phyloP scores from a whole-genome alignment of 257 asterid genomes.

The Catharanthus roseus region DNA sequence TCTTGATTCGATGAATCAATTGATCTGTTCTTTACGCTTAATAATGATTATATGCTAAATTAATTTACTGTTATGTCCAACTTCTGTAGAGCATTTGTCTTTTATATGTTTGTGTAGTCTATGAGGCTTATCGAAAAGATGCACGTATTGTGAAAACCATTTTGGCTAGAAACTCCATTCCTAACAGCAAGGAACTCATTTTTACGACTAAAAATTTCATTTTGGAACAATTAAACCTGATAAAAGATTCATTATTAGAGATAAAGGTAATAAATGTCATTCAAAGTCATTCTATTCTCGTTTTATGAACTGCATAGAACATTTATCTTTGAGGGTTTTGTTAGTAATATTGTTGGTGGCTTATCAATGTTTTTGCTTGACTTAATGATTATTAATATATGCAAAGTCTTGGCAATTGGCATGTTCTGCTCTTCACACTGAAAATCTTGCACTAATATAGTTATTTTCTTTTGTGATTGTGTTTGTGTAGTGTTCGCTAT shows the following conservation, averaged over 20 bases:
- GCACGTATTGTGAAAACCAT: neutral
- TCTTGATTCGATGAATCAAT: neutral
- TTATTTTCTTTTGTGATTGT: too few species aligned
- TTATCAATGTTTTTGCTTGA: too few species aligned
- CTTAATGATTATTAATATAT: too few species aligned
- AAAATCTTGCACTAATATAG: too few species aligned
- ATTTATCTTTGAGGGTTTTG: neutral
- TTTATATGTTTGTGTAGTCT: neutral
- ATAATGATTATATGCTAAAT: neutral
- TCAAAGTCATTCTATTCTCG: neutral
- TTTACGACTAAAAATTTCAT: constrained; percentile 56
- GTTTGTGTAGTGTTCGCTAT: too few species aligned
- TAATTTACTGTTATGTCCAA: neutral
- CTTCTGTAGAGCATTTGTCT: neutral
- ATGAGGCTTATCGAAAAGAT: neutral
- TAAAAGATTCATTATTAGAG: constrained; percentile 58
- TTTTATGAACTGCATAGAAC: neutral
- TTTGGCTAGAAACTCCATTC: constrained; percentile 52
- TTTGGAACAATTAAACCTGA: constrained; percentile 60
- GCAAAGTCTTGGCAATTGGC: too few species aligned
- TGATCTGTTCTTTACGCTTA: neutral
- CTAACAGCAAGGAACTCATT: constrained; percentile 45
- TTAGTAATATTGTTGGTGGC: neutral
- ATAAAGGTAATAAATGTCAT: constrained; percentile 44
- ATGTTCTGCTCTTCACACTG: too few species aligned